Percentiles rank a stretch among this genome's conserved stretches.
Conservation (phyloP, 352 stramenopile genomes). For the Pythium utonaiense region DNA sequence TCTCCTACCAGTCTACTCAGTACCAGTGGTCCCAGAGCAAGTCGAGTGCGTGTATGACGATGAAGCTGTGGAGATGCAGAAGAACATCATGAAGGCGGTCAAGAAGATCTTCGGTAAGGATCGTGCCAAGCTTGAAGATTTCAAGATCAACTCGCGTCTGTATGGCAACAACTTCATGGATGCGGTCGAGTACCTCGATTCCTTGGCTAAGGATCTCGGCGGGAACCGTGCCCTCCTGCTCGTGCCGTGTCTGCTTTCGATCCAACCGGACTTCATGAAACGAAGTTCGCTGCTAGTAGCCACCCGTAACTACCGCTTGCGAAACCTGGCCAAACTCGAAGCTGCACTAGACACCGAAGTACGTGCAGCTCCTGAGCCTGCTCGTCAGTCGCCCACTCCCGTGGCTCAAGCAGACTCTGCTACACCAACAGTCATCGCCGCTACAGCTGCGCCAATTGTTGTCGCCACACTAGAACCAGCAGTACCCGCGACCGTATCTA, state of each 20-base stretch:
- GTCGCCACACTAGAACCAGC: not conserved
- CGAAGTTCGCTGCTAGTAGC: slow-evolving; percentile 48
- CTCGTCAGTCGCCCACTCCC: not conserved
- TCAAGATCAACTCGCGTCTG: slow-evolving; percentile 77
- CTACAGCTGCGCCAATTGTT: not conserved
- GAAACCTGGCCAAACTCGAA: slow-evolving; percentile 38
- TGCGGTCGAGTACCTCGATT: slow-evolving; percentile 57
- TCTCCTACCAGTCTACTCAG: slow-evolving; percentile 38
- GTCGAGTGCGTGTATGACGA: slow-evolving; percentile 63
- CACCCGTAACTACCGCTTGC: slow-evolving; percentile 46
- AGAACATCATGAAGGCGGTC: slow-evolving; percentile 62
- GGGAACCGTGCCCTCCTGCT: slow-evolving; percentile 53
- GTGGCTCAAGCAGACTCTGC: not conserved
- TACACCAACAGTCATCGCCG: not conserved
- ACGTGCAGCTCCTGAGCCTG: not conserved
- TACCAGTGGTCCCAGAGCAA: slow-evolving; percentile 46
- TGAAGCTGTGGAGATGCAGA: slow-evolving; percentile 62
- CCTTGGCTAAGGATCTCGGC: slow-evolving; percentile 57
- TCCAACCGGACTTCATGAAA: slow-evolving; percentile 65
- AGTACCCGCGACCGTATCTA: not conserved
- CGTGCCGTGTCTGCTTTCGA: slow-evolving; percentile 56
- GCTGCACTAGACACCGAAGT: slow-evolving; percentile 23
- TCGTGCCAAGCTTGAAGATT: slow-evolving; percentile 59
- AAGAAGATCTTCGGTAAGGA: slow-evolving; percentile 66
- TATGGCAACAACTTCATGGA: slow-evolving; percentile 84